Evolutionary conservation across 1,284 basidiomycete species (phyloP).

Genomic region (Rhodotorula sp.): DNA sequence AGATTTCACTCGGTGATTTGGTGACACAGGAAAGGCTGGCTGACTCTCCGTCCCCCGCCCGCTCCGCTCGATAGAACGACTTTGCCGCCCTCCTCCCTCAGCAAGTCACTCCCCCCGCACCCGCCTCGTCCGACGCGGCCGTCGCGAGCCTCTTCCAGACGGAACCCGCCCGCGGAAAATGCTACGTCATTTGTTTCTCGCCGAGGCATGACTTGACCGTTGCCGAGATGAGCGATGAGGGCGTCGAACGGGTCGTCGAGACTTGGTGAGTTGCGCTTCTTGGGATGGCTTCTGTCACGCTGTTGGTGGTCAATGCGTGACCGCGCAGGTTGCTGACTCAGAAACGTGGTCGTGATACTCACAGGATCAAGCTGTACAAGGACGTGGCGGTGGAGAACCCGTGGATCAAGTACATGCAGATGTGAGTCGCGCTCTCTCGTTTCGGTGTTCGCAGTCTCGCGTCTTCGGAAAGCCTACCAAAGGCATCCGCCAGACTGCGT

Average conservation of each 20-base stretch:
- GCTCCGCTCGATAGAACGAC: no score
- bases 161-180: slow-evolving; percentile 74
- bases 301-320: not conserved
- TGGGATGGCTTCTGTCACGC: not conserved
- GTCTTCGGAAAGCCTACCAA: no score
- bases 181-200: slow-evolving; percentile 88
- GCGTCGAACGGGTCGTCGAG: slow-evolving; percentile 68
- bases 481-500: no score
- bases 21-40: no score
- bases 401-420: slow-evolving; percentile 72
- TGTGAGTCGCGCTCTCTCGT: slow-evolving; percentile 56
- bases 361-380: slow-evolving; percentile 52
- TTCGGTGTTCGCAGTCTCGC: not conserved
- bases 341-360: no score
- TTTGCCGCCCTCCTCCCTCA: slow-evolving; percentile 42
- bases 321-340: not conserved
- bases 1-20: no score
- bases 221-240: slow-evolving; percentile 63
- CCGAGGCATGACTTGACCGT: slow-evolving; percentile 88
- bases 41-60: no score
- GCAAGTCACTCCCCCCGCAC: slow-evolving; percentile 13
- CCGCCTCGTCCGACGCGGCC: slow-evolving; percentile 5
- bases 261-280: slow-evolving; percentile 62
- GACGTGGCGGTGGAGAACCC: slow-evolving; percentile 56
- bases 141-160: slow-evolving; percentile 57